Conservation (phyloP, 2,329 filamentous ascomycete species). For the Exophiala aquamarina region DNA sequence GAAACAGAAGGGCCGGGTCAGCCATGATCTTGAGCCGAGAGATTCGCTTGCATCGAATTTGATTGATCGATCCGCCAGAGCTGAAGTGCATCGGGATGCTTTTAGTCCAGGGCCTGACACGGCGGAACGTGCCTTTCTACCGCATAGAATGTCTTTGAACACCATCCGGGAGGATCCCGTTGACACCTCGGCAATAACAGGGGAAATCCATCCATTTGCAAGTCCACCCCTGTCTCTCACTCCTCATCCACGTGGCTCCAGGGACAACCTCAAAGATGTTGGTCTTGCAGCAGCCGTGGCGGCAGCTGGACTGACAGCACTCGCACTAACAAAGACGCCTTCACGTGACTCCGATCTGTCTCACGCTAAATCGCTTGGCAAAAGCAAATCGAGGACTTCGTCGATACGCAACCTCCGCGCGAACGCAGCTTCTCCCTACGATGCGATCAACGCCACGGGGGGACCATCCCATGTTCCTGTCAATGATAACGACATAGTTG, state of each 20-base stretch:
- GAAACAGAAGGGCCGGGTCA: conserved; percentile 6
- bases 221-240: conserved; percentile 15
- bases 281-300: conserved; percentile 16
- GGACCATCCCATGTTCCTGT: conserved; percentile 51
- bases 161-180: conserved; percentile 49
- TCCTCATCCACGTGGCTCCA: conserved; percentile 41
- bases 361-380: conserved; percentile 28
- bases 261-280: conserved; percentile 33
- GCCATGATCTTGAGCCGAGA: conserved; percentile 3
- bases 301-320: conserved; percentile 14
- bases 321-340: background rate
- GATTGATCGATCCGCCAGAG: conserved; percentile 16
- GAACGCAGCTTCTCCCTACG: conserved; percentile 28
- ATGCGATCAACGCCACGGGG: conserved; percentile 14
- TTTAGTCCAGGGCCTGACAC: conserved; percentile 30
- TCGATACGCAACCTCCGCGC: conserved; percentile 36
- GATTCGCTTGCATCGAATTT: conserved; percentile 23
- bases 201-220: conserved; percentile 3
- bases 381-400: conserved; percentile 45
- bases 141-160: conserved; percentile 46
- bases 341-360: conserved; percentile 22
- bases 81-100: conserved; percentile 35
- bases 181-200: background rate
- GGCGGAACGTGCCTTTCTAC: conserved; percentile 30
- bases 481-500: conserved; percentile 83